phyloP scores from a whole-genome alignment of 768 basidiomycete species.

The Hericium erinaceus region DNA sequence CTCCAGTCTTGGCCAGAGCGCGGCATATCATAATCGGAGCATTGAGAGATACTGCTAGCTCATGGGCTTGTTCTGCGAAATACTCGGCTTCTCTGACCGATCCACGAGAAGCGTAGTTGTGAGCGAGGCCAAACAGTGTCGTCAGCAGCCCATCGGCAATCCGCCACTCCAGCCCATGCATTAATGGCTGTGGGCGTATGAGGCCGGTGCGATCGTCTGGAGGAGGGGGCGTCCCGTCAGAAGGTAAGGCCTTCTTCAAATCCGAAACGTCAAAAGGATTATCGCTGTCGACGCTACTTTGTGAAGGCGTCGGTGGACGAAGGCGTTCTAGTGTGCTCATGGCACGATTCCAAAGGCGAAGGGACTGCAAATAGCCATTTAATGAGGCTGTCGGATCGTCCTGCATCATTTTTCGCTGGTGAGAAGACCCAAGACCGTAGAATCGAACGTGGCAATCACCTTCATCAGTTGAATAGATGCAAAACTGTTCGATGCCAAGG shows the following conservation, averaged over 20 bases:
- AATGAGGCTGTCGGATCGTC: slow-evolving; percentile 52
- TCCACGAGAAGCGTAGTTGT: slow-evolving; percentile 62
- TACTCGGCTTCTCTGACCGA: slow-evolving; percentile 81
- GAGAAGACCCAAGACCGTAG: too few species aligned
- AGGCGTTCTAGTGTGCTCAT: slow-evolving; percentile 58
- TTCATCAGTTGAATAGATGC: slow-evolving; percentile 58
- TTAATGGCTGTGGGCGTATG: slow-evolving; percentile 21
- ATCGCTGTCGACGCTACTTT: slow-evolving; percentile 25
- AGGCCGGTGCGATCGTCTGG: slow-evolving; percentile 10
- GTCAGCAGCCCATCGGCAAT: slow-evolving; percentile 62
- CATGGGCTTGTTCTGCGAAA: slow-evolving; percentile 70
- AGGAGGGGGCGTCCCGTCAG: slow-evolving; percentile 14
- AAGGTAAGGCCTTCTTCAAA: slow-evolving; percentile 33
- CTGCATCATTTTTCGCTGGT: slow-evolving; percentile 25
- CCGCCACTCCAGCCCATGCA: slow-evolving; percentile 65
- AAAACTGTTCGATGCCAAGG: slow-evolving; percentile 61
- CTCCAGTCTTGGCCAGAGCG: slow-evolving; percentile 57
- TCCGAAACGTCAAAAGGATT: slow-evolving; percentile 53
- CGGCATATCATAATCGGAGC: slow-evolving; percentile 56
- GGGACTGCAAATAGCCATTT: slow-evolving; percentile 52
- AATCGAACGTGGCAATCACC: slow-evolving; percentile 28
- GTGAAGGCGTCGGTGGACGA: slow-evolving; percentile 25
- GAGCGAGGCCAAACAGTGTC: slow-evolving; percentile 54
- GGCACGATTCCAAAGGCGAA: slow-evolving; percentile 77
- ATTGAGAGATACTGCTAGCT: slow-evolving; percentile 60